Conservation (phyloP, 371 early-diverging fungal genomes). For the Apophysomyces trapeziformis region DNA sequence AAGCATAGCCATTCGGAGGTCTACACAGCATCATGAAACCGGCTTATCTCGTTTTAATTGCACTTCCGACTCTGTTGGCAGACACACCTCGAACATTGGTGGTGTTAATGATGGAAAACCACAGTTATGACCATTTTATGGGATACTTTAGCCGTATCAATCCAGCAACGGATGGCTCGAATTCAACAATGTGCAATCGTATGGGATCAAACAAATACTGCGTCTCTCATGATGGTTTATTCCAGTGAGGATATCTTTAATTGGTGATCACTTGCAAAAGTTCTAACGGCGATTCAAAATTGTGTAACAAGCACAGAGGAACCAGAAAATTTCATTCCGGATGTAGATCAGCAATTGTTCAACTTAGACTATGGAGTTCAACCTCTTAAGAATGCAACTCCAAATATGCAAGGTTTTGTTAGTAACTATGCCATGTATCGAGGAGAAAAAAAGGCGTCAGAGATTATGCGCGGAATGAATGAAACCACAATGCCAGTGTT, state of each 20-base stretch:
- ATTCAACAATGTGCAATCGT: constrained; percentile 21
- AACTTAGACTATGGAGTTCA: constrained; percentile 11
- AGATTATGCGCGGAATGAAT: constrained; percentile 25
- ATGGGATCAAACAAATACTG: constrained; percentile 12
- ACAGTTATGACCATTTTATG: constrained; percentile 31
- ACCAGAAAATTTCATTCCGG: constrained; percentile 27
- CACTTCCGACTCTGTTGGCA: not conserved
- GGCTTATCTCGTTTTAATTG: not conserved
- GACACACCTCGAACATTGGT: constrained; percentile 19
- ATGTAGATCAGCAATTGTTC: constrained; percentile 28
- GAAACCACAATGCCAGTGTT: constrained; percentile 22
- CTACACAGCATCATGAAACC: not conserved
- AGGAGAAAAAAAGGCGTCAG: constrained; percentile 8
- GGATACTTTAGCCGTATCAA: constrained; percentile 21
- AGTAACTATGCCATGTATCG: constrained; percentile 16
- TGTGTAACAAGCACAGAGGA: constrained; percentile 16
- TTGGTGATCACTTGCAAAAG: not conserved
- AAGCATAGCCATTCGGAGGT: not conserved
- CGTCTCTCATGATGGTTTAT: constrained; percentile 23
- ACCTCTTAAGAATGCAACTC: constrained; percentile 4
- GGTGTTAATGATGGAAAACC: constrained; percentile 38
- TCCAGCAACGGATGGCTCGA: constrained; percentile 19
- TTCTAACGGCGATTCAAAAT: not conserved
- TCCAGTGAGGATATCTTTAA: constrained; percentile 15
- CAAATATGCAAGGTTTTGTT: constrained; percentile 29